Evolutionary conservation across 2,329 filamentous ascomycete species (phyloP).

Genomic region (Fusarium clavum): DNA sequence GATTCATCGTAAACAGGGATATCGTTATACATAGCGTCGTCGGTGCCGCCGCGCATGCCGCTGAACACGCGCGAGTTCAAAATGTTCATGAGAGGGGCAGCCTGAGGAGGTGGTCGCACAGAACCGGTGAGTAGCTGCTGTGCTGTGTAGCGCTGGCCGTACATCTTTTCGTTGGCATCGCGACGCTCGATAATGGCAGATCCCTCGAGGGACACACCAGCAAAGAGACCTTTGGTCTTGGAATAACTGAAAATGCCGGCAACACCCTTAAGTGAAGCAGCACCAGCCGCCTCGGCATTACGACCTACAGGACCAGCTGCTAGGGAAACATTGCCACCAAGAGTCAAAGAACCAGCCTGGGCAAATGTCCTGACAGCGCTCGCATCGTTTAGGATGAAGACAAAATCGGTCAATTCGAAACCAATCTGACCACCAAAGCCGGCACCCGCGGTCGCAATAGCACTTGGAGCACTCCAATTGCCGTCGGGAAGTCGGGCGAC

Average conservation of each 20-base stretch:
- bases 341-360: constrained; percentile 88
- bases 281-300: constrained; percentile 95
- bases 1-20: constrained; percentile 86
- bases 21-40: constrained; percentile 90
- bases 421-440: constrained; percentile 89
- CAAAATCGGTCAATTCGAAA: constrained; percentile 91
- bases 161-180: constrained; percentile 97
- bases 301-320: constrained; percentile 93
- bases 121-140: constrained; percentile 82
- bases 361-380: constrained; percentile 93
- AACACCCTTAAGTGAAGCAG: constrained; percentile 88
- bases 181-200: constrained; percentile 92
- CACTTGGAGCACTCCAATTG: constrained; percentile 83
- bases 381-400: constrained; percentile 96
- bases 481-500: constrained; percentile 83
- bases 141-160: constrained; percentile 84
- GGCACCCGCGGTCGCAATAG: constrained; percentile 83
- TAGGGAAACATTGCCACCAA: constrained; percentile 96
- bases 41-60: constrained; percentile 65
- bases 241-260: constrained; percentile 96
- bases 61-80: constrained; percentile 88
- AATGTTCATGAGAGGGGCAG: constrained; percentile 85
- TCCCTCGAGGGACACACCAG: constrained; percentile 93
- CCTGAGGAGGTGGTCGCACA: constrained; percentile 81
- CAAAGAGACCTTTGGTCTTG: constrained; percentile 97